Evolutionary conservation across 805 yeast species (phyloP).

Genomic region (Cyberlindnera euphorbiae): DNA sequence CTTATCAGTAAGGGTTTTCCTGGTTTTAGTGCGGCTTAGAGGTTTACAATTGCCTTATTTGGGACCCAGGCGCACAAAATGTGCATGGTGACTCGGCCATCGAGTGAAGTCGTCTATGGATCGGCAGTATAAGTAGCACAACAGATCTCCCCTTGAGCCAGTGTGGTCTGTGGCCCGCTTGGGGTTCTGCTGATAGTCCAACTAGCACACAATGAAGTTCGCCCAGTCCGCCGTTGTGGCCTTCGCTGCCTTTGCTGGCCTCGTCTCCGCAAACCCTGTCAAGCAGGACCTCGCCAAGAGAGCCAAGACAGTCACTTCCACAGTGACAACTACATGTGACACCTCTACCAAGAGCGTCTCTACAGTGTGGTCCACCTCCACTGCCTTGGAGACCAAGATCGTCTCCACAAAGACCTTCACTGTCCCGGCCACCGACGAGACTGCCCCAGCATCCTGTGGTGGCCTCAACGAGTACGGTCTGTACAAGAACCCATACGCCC

Average conservation of each 20-base stretch:
- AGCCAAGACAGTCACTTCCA: conserved; percentile 3
- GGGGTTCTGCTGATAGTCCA: not conserved
- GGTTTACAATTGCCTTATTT: too few species aligned
- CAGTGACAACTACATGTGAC: conserved; percentile 10
- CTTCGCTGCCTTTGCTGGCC: not conserved
- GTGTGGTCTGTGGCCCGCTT: too few species aligned
- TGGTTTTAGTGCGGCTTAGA: too few species aligned
- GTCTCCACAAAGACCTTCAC: conserved; percentile 4
- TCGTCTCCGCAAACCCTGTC: conserved; percentile 7
- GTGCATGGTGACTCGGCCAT: too few species aligned
- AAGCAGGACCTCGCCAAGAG: conserved; percentile 7
- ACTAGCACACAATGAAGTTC: not conserved
- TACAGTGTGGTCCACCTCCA: conserved; percentile 9
- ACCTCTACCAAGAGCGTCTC: conserved; percentile 6
- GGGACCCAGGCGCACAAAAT: too few species aligned
- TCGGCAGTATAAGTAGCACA: too few species aligned
- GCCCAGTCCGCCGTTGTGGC: too few species aligned
- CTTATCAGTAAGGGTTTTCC: too few species aligned
- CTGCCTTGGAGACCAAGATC: conserved; percentile 2
- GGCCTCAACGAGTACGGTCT: conserved; percentile 8
- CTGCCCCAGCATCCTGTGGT: conserved; percentile 1
- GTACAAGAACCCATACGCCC: conserved; percentile 11
- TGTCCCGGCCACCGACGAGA: conserved; percentile 1
- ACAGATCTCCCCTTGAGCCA: too few species aligned
- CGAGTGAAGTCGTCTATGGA: too few species aligned